Evolutionary conservation across 768 basidiomycete genomes (phyloP).

Genomic region (Termitomyces sp.): DNA sequence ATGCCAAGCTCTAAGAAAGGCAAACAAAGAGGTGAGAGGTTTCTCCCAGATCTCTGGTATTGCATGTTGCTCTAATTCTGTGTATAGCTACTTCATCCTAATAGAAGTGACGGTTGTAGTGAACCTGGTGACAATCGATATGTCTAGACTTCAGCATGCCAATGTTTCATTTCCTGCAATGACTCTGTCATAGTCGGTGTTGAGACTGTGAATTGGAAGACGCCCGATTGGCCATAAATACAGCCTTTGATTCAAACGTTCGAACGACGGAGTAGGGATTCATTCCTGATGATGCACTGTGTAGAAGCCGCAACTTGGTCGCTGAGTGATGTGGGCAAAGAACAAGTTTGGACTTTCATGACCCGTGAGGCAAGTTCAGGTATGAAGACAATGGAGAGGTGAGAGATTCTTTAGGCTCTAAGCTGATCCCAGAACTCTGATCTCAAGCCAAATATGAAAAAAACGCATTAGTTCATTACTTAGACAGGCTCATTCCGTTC

Average conservation of each 20-base stretch:
- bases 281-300: background rate
- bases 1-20: slow-evolving; percentile 27
- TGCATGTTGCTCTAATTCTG: background rate
- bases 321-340: background rate
- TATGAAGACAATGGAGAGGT: background rate
- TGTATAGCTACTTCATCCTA: background rate
- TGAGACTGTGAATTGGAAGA: background rate
- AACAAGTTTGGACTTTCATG: background rate
- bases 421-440: background rate
- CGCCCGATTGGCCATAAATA: background rate
- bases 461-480: background rate
- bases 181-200: background rate
- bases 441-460: background rate
- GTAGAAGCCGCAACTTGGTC: background rate
- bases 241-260: too few species aligned
- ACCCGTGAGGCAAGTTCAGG: too few species aligned
- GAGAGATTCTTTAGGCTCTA: background rate
- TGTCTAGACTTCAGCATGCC: background rate
- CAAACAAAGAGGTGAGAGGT: slow-evolving; percentile 28
- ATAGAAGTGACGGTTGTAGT: background rate
- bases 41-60: background rate
- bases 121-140: background rate
- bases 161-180: background rate
- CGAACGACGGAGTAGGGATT: background rate
- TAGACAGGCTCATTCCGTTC: background rate